Percentiles rank a stretch among this genome's conserved stretches.
Conservation (phyloP, 352 stramenopile genomes). For the Globisporangium middletonii region DNA sequence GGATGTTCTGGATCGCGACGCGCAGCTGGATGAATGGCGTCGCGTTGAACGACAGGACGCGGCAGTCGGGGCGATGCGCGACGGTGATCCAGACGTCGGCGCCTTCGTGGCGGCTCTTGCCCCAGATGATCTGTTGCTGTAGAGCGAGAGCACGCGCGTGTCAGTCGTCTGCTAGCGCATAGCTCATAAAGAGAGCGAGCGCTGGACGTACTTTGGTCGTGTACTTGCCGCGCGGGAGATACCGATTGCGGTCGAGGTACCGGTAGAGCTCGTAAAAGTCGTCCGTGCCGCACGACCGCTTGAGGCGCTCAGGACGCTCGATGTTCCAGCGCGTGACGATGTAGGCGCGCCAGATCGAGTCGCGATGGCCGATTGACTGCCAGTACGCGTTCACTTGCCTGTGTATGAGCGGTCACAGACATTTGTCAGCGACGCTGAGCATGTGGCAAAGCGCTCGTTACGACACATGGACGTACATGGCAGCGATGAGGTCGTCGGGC, state of each 20-base stretch:
- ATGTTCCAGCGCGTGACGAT: constrained; percentile 48
- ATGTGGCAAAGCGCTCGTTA: not conserved
- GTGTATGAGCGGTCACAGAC: not conserved
- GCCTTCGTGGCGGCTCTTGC: constrained; percentile 51
- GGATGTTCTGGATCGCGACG: constrained; percentile 63
- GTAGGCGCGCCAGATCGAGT: constrained; percentile 45
- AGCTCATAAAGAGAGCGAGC: not conserved
- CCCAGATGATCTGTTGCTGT: constrained; percentile 62
- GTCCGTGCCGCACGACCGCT: constrained; percentile 35
- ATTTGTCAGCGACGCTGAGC: not conserved
- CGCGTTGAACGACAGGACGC: constrained; percentile 23
- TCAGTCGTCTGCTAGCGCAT: not conserved
- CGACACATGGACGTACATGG: constrained; percentile 29
- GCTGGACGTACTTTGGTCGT: constrained; percentile 36
- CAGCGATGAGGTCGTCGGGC: constrained; percentile 36
- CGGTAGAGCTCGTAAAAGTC: constrained; percentile 56
- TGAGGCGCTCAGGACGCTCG: constrained; percentile 33
- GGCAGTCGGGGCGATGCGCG: constrained; percentile 63
- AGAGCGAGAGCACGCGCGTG: not conserved
- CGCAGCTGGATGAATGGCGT: constrained; percentile 57
- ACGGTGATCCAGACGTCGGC: constrained; percentile 71
- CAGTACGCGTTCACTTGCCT: constrained; percentile 60
- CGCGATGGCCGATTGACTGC: constrained; percentile 32
- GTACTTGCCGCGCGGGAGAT: constrained; percentile 56
- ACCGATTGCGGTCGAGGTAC: constrained; percentile 50